Evolutionary conservation across 495 filamentous ascomycete species (phyloP).

Genomic region (Xylaria castorea): DNA sequence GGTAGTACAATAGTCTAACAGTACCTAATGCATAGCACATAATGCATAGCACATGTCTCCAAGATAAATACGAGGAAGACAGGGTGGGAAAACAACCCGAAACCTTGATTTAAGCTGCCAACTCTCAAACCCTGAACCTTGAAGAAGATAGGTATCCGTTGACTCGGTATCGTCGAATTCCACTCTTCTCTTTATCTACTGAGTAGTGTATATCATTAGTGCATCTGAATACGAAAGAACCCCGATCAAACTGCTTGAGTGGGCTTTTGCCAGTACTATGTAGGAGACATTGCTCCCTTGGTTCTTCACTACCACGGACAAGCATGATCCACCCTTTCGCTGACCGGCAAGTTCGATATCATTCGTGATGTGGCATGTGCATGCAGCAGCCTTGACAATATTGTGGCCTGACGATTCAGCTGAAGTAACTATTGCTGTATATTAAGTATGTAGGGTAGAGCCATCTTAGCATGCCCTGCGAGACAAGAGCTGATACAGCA

Average conservation of each 20-base stretch:
- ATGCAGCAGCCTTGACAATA: slow-evolving; percentile 24
- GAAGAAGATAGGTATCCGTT: slow-evolving; percentile 10
- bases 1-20: neutral
- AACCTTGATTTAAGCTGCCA: neutral
- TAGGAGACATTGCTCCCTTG: neutral
- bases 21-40: no score
- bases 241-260: neutral
- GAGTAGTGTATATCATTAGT: neutral
- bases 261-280: neutral
- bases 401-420: slow-evolving; percentile 21
- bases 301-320: neutral
- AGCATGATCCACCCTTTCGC: neutral
- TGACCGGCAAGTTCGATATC: slow-evolving; percentile 3
- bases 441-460: neutral
- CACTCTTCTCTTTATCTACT: neutral
- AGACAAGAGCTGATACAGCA: neutral
- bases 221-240: neutral
- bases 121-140: slow-evolving; percentile 11
- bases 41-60: neutral
- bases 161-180: slow-evolving; percentile 13
- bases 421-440: slow-evolving; percentile 1
- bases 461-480: slow-evolving; percentile 1
- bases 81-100: neutral
- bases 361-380: neutral
- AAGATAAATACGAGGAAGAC: slow-evolving; percentile 14